These are phyloP conservation scores for Diphasiastrum complanatum DNA, from an alignment of 83 land plant genomes.

Conservation along the genomic window DNA sequence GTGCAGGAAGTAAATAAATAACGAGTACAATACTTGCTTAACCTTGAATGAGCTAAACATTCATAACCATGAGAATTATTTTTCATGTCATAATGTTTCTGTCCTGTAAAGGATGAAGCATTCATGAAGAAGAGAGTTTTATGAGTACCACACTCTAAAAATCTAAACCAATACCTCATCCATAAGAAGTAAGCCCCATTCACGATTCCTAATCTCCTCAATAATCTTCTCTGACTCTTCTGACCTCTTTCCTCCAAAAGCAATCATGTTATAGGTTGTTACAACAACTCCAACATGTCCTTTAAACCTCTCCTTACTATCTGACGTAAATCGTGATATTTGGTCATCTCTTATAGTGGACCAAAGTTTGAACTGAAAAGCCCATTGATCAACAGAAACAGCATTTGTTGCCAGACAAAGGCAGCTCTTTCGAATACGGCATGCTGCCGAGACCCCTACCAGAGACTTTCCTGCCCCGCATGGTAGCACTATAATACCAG, in stretches of 20 bases:
- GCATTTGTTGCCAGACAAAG: conserved; percentile 98
- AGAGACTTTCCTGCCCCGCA: conserved; percentile 98
- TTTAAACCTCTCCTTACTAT: conserved; percentile 87
- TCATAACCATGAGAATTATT: too few species aligned
- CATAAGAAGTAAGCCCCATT: conserved; percentile 99
- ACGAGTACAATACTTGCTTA: too few species aligned
- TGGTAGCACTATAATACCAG: conserved; percentile 97
- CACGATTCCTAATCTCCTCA: conserved; percentile 91
- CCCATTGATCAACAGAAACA: conserved; percentile 99
- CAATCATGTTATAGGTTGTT: conserved; percentile 97
- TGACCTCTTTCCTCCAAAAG: conserved; percentile 94
- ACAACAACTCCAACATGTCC: conserved; percentile 96
- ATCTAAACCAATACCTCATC: conserved; percentile 77
- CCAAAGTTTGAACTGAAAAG: conserved; percentile 98
- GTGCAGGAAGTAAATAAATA: too few species aligned
- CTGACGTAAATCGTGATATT: conserved; percentile 94
- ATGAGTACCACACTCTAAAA: too few species aligned
- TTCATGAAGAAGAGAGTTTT: too few species aligned
- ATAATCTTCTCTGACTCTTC: conserved; percentile 97
- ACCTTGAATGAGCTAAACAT: too few species aligned
- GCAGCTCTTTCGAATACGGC: conserved; percentile 75
- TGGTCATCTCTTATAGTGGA: conserved; percentile 83
- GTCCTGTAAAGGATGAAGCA: too few species aligned
- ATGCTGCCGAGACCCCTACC: conserved; percentile 96
- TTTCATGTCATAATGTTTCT: too few species aligned